phyloP scores from a whole-genome alignment of 2,329 filamentous ascomycete genomes.

The Paraconiothyrium brasiliense region DNA sequence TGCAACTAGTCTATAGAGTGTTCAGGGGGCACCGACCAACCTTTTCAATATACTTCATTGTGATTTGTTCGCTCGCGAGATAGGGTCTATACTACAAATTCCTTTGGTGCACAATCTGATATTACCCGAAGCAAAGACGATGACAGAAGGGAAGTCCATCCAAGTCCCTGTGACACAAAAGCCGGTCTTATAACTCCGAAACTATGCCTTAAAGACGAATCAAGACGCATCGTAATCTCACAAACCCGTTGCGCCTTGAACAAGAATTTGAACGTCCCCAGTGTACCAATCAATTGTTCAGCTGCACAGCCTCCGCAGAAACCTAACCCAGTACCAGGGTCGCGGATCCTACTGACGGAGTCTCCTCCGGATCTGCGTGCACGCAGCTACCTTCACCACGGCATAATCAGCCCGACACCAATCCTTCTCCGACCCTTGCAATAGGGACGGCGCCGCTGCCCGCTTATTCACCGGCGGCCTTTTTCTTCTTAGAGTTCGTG shows the following conservation, averaged over 20 bases:
- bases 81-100: neutral
- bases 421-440: too few relatives aligned
- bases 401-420: too few relatives aligned
- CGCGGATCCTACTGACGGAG: neutral
- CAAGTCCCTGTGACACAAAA: neutral
- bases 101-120: neutral
- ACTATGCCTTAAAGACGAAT: neutral
- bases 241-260: neutral
- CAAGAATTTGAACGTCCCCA: neutral
- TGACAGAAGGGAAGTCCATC: too few relatives aligned
- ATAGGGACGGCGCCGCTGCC: neutral
- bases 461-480: constrained; percentile 10
- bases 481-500: constrained; percentile 22
- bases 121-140: neutral
- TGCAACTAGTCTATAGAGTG: neutral
- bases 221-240: neutral
- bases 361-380: neutral
- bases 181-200: neutral
- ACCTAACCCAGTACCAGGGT: neutral
- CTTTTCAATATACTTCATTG: neutral
- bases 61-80: neutral
- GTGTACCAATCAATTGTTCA: neutral
- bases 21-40: neutral
- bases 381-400: neutral
- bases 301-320: neutral